Evolutionary conservation across 345 rosid genomes (phyloP), one percentile per base, ranked within the genome.

Genomic region (Abelmoschus esculentus): DNA sequence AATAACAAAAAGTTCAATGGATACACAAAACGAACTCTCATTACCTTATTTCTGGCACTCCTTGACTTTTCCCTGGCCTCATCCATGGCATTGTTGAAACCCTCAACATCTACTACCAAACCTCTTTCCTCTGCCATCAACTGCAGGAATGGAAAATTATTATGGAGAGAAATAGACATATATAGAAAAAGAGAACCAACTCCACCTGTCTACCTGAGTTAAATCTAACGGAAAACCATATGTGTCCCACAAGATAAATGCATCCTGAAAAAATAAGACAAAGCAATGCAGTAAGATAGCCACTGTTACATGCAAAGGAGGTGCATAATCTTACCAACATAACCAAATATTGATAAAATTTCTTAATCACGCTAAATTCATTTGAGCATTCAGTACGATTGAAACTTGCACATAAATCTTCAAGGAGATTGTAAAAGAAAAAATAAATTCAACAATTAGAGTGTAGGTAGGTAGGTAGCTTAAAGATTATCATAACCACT

Each of bases 181-280:
- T 2, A 3, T n/a, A 56, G 3, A 42, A 49, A 31, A 36, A 54
- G n/a, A 73, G 26, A 59, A 71, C 36, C 46, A 66, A 68, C 18
- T 66, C 56, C 15, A 71, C 18, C 5, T 5, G 15, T 46, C 31
- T 84, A 93, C 98, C 95, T 91, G 96, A 73, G 98, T 95, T 75
- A 95, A 82, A 83, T 95, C 98, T 80, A 95, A 64, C 18, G 98
- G 96, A 81, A 95, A 95, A 74, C 99, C 99, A 85, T 80, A 95
- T 42, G 96, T 95, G 70, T 91, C 98, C 99, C 98, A 95, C 77
- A 95, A 79, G 80, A 91, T 68, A 83, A 95, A 91, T 70, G 98
- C 98, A 79, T 90, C 97, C 98, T 91, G 89, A 82, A 86, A 75
- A 67, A 46, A 11, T 36, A 64, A 52, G 36, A 72, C 63, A 44